Conservation (phyloP, 257 asterid genomes). For the Verbena officinalis region DNA sequence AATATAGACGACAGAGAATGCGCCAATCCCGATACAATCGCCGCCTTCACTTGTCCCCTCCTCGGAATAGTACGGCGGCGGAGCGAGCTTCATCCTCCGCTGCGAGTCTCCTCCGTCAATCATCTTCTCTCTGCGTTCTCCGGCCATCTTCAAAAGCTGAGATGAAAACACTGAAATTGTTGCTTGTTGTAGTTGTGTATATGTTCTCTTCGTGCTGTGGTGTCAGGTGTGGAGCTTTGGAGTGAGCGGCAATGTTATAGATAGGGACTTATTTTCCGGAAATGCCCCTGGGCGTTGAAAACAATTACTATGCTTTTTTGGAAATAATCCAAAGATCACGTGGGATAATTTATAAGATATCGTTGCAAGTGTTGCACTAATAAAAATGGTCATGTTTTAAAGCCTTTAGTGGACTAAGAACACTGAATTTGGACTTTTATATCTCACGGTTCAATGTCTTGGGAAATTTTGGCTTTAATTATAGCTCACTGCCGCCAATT, state of each 20-base stretch:
- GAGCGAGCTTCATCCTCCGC: conserved; percentile 43
- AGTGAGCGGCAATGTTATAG: not conserved
- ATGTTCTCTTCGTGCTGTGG: not conserved
- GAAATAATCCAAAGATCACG: conserved; percentile 11
- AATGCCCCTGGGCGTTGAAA: not conserved
- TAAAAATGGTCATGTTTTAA: not conserved
- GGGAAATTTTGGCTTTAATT: not conserved
- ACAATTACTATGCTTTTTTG: not conserved
- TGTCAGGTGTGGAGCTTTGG: not conserved
- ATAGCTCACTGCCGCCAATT: not conserved
- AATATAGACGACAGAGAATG: conserved; percentile 53
- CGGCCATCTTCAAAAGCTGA: conserved; percentile 42
- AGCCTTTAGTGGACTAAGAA: not conserved
- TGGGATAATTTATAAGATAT: conserved; percentile 8
- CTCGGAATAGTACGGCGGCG: conserved; percentile 63
- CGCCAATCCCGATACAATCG: conserved; percentile 62
- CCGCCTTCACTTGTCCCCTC: conserved; percentile 73
- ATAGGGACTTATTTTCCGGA: conserved; percentile 11
- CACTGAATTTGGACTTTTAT: conserved; percentile 3
- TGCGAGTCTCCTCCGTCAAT: conserved; percentile 36
- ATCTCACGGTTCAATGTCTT: conserved; percentile 7
- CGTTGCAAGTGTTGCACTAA: not conserved
- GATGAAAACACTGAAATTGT: not conserved
- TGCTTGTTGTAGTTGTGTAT: not conserved
- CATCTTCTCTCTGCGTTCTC: conserved; percentile 41